Conservation (phyloP, 345 rosid genomes). For the Citrus reticulata region DNA sequence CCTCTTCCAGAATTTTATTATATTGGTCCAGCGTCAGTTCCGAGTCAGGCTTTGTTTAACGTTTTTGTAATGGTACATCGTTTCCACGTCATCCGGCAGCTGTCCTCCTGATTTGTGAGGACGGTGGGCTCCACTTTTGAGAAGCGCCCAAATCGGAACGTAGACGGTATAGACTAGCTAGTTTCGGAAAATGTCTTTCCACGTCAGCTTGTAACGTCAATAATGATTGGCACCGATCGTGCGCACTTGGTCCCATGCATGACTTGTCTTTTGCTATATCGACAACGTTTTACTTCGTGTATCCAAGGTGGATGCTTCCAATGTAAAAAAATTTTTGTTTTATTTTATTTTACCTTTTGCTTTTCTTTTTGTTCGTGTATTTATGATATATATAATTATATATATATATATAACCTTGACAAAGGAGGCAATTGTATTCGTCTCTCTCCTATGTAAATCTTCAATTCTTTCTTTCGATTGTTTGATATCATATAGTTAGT, state of each 20-base stretch:
- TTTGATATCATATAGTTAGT: too few relatives aligned
- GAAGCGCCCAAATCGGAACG: not conserved
- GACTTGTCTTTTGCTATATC: conserved; percentile 10
- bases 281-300: conserved; percentile 22
- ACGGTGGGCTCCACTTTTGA: not conserved
- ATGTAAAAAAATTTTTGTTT: not conserved
- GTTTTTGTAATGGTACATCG: not conserved
- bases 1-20: not conserved
- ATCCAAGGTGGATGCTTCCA: conserved; percentile 20
- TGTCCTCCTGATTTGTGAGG: not conserved
- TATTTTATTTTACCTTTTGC: not conserved
- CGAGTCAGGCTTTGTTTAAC: conserved; percentile 9
- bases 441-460: not conserved
- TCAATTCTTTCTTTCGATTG: too few relatives aligned
- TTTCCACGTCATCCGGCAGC: not conserved
- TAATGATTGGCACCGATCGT: conserved; percentile 8
- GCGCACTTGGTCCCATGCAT: not conserved
- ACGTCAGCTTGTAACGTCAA: conserved; percentile 4
- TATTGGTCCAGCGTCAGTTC: conserved; percentile 17
- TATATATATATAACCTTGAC: not conserved
- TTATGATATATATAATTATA: too few relatives aligned
- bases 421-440: not conserved
- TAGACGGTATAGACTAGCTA: too few relatives aligned
- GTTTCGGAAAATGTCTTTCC: not conserved
- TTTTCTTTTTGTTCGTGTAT: too few relatives aligned